Base-by-base conservation (phyloP, 805 yeast genomes). In the Pichia rugopelliculosa region DNA sequence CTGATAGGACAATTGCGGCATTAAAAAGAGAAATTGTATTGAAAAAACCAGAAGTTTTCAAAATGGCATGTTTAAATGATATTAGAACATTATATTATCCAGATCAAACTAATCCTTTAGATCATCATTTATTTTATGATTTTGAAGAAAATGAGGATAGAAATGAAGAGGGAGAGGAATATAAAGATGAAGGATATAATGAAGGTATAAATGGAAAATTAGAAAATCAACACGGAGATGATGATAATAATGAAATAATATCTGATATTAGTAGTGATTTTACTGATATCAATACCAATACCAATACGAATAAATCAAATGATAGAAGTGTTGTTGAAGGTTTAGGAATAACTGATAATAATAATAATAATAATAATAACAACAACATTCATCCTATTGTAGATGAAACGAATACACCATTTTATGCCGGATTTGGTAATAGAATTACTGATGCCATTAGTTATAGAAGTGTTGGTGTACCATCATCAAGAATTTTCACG, bases 341-440 rank as follows among this genome's bases (percentile, higher is more conserved):
- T 5, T 30, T 30, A 30, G 34, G 34, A 39, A 25, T 45, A n/a
- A 39, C 18, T 10, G 37, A 45, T 13, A 26, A 38, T 13, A 36
- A 42, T 33, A 21, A n/a, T n/a, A n/a, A n/a, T n/a, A n/a, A n/a
- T n/a, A n/a, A n/a, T n/a, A n/a, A n/a, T n/a, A n/a, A n/a, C n/a
- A n/a, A n/a, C n/a, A n/a, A n/a, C n/a, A n/a, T 42, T 8, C 30
- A 30, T 21, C 33, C 34, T 15, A 79, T 74, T 37, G 75, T 44
- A 37, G 48, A 49, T 41, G 53, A 49, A 33, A 46, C 27, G 15
- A 44, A 47, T 42, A 84, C 91, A 0, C 96, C 97, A 4, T 93
- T 93, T 60, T 89, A 87, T 65, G 99, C 99, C 13, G 99, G 99
- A 0, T 93, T 93, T 65, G 99, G 99, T 26, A 93, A 93, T 61